These are phyloP conservation scores for Wallacemonas collosoma DNA, from an alignment of 208 protist genomes.

Conservation along the genomic window DNA sequence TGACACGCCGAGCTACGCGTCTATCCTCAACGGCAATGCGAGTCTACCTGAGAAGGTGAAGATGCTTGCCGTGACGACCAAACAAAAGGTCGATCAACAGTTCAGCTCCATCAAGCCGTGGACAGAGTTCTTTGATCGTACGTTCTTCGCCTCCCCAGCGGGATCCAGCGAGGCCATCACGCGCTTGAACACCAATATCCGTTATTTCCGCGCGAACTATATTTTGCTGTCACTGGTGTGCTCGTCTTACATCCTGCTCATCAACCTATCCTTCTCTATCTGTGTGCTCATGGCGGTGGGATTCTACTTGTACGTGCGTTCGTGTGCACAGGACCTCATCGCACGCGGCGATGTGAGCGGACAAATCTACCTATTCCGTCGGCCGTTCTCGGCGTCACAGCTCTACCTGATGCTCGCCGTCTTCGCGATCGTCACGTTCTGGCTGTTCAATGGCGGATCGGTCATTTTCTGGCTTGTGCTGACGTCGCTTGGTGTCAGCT, in stretches of 20 bases:
- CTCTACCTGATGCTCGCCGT: slow-evolving; percentile 65
- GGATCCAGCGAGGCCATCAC: slow-evolving; percentile 58
- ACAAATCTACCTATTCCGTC: slow-evolving; percentile 29
- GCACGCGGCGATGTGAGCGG: slow-evolving; percentile 25
- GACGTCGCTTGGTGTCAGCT: slow-evolving; percentile 64
- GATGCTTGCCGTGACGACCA: slow-evolving; percentile 34
- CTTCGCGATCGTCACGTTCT: slow-evolving; percentile 72
- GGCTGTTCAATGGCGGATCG: slow-evolving; percentile 74
- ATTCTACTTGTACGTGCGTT: slow-evolving; percentile 55
- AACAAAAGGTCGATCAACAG: slow-evolving; percentile 32
- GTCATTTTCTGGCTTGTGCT: slow-evolving; percentile 85
- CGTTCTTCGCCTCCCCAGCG: slow-evolving; percentile 52
- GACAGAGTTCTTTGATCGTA: slow-evolving; percentile 82
- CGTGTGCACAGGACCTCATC: slow-evolving; percentile 20
- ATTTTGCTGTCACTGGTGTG: slow-evolving; percentile 76
- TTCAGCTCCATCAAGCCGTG: slow-evolving; percentile 66
- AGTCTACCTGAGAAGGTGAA: slow-evolving; percentile 31
- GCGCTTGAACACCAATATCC: slow-evolving; percentile 73
- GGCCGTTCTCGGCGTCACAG: slow-evolving; percentile 51
- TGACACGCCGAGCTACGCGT: slow-evolving; percentile 28
- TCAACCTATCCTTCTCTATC: slow-evolving; percentile 78
- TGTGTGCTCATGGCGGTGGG: slow-evolving; percentile 43
- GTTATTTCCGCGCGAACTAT: slow-evolving; percentile 92
- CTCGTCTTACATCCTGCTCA: slow-evolving; percentile 77
- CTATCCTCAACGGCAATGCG: slow-evolving; percentile 33